phyloP scores from a whole-genome alignment of 768 basidiomycete genomes.

The Amanita fuliginea region DNA sequence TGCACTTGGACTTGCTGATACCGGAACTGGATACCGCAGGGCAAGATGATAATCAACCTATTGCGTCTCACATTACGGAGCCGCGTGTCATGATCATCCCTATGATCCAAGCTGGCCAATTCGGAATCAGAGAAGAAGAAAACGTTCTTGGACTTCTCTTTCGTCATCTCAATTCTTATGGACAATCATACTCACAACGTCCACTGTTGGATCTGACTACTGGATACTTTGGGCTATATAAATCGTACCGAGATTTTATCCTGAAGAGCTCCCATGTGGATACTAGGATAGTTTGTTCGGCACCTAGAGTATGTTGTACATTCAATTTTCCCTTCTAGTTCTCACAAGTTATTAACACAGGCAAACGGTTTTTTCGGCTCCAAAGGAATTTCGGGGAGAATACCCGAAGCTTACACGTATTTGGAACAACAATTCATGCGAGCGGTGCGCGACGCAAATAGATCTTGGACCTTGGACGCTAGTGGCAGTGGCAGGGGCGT shows the following conservation, averaged over 20 bases:
- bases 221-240: slow-evolving; percentile 88
- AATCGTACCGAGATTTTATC: slow-evolving; percentile 65
- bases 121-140: slow-evolving; percentile 83
- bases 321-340: not conserved
- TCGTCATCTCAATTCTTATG: slow-evolving; percentile 23
- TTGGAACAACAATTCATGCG: slow-evolving; percentile 78
- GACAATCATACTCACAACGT: slow-evolving; percentile 8
- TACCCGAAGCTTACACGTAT: slow-evolving; percentile 91
- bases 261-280: slow-evolving; percentile 44
- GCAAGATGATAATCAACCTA: slow-evolving; percentile 26
- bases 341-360: slow-evolving; percentile 24
- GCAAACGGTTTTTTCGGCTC: slow-evolving; percentile 96
- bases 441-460: slow-evolving; percentile 40
- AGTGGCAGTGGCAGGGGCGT: slow-evolving; percentile 35
- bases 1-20: slow-evolving; percentile 13
- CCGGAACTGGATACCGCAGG: not conserved
- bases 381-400: slow-evolving; percentile 78
- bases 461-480: slow-evolving; percentile 20
- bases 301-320: slow-evolving; percentile 59
- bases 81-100: slow-evolving; percentile 36
- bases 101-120: slow-evolving; percentile 82
- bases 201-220: slow-evolving; percentile 78
- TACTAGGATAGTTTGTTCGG: slow-evolving; percentile 72
- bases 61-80: slow-evolving; percentile 17
- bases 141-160: slow-evolving; percentile 47